Conservation (phyloP, 2,329 filamentous ascomycete species). For the Xylaria digitata region DNA sequence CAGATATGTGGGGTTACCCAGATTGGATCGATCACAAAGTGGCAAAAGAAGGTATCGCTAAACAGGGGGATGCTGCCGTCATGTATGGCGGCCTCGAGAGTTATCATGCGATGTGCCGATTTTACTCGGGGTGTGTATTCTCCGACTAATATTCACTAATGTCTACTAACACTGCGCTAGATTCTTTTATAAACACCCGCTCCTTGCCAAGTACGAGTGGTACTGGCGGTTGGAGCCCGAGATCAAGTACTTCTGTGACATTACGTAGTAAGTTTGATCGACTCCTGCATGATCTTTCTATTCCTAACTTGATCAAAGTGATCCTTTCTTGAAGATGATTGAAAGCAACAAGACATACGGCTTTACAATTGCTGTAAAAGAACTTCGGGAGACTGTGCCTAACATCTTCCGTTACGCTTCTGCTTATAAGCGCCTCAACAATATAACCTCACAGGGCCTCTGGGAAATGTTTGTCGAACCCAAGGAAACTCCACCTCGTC, state of each 20-base stretch:
- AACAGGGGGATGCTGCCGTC: slow-evolving; percentile 96
- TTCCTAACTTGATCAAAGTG: slow-evolving; percentile 62
- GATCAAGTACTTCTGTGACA: slow-evolving; percentile 99
- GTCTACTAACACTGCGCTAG: slow-evolving; percentile 53
- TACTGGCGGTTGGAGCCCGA: slow-evolving; percentile 99
- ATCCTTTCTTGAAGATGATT: slow-evolving; percentile 96
- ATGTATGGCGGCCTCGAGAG: slow-evolving; percentile 99
- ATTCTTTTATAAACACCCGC: slow-evolving; percentile 97
- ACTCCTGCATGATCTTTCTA: not conserved
- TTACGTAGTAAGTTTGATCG: slow-evolving; percentile 81
- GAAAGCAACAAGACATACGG: slow-evolving; percentile 97
- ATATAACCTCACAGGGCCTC: slow-evolving; percentile 87
- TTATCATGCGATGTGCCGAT: slow-evolving; percentile 99
- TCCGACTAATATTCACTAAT: not conserved
- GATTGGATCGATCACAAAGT: slow-evolving; percentile 96
- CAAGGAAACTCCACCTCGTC: slow-evolving; percentile 67
- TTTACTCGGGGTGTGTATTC: slow-evolving; percentile 87
- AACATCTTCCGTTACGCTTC: slow-evolving; percentile 99
- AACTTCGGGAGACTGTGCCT: slow-evolving; percentile 95
- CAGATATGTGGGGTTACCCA: slow-evolving; percentile 94
- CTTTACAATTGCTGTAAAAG: slow-evolving; percentile 98
- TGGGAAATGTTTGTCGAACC: slow-evolving; percentile 99
- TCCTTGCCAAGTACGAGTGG: slow-evolving; percentile 97
- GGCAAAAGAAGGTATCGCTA: slow-evolving; percentile 93
- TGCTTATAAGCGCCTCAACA: slow-evolving; percentile 93